Conservation (phyloP, 225 moss, liverwort and hornwort genomes). For the Rhytidiadelphus loreus region DNA sequence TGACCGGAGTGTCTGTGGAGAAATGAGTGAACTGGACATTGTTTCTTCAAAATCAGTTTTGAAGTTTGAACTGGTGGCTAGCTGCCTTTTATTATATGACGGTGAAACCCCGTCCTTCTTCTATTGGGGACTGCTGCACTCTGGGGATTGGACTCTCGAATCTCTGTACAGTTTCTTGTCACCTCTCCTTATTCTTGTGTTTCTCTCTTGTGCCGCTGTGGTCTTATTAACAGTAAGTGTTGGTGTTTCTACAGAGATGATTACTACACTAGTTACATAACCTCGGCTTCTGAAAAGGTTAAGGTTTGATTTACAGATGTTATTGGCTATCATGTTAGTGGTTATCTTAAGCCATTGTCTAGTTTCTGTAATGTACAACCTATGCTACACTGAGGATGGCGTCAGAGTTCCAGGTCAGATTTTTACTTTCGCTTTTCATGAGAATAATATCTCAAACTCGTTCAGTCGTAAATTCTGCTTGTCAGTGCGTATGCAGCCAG, state of each 20-base stretch:
- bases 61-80: not conserved
- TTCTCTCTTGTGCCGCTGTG: not conserved
- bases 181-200: constrained; percentile 1
- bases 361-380: constrained; percentile 13
- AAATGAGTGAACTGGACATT: not conserved
- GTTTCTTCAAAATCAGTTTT: not conserved
- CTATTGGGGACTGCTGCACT: not conserved
- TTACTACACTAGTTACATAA: not conserved
- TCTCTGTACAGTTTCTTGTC: constrained; percentile 1
- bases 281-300: not conserved
- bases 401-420: not conserved
- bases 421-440: constrained; percentile 18
- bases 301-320: not conserved
- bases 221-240: not conserved
- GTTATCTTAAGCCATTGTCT: not conserved
- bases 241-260: not conserved
- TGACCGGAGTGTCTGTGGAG: not conserved
- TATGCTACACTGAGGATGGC: not conserved
- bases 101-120: not conserved
- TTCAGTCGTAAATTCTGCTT: constrained; percentile 91
- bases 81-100: constrained; percentile 7
- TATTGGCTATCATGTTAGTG: not conserved
- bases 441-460: constrained; percentile 96
- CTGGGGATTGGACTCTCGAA: not conserved
- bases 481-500: constrained; percentile 97